phyloP scores from a whole-genome alignment of 2,329 filamentous ascomycete species.

The Apiospora phragmitis region DNA sequence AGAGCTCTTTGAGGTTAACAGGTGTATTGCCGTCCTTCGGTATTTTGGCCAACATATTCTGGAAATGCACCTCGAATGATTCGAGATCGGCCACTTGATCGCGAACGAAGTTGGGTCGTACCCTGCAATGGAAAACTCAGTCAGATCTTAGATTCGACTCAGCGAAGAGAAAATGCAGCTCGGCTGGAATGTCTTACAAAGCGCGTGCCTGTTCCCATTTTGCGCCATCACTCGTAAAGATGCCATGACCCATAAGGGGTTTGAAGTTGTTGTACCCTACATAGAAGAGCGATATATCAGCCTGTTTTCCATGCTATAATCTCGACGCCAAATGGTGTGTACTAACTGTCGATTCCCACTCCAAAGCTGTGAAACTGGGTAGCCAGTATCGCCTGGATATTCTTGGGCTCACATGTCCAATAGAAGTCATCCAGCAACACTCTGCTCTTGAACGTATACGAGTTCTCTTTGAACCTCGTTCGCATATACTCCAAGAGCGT shows the following conservation, averaged over 20 bases:
- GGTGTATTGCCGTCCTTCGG: constrained; percentile 9
- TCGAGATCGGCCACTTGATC: constrained; percentile 10
- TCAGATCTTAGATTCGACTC: background rate
- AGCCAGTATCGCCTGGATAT: constrained; percentile 14
- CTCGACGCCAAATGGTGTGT: constrained; percentile 32
- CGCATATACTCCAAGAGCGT: constrained; percentile 21
- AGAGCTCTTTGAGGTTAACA: constrained; percentile 11
- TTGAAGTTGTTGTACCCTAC: constrained; percentile 28
- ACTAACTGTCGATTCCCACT: constrained; percentile 25
- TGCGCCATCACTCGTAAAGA: constrained; percentile 55
- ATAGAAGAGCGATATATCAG: background rate
- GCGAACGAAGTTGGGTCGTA: constrained; percentile 7
- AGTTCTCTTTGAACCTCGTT: constrained; percentile 15
- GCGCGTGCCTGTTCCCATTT: constrained; percentile 54
- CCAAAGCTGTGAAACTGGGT: constrained; percentile 47
- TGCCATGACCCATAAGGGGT: constrained; percentile 43
- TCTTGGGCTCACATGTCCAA: constrained; percentile 27
- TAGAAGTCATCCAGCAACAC: constrained; percentile 22
- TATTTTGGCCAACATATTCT: constrained; percentile 2
- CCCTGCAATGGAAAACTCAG: background rate
- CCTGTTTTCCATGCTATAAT: constrained; percentile 30
- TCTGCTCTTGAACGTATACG: constrained; percentile 26
- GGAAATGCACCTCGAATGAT: constrained; percentile 12
- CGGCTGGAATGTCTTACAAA: constrained; percentile 28
- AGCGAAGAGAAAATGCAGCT: background rate